Conservation (phyloP, 2,329 filamentous ascomycete species). For the Aureobasidium sp. region DNA sequence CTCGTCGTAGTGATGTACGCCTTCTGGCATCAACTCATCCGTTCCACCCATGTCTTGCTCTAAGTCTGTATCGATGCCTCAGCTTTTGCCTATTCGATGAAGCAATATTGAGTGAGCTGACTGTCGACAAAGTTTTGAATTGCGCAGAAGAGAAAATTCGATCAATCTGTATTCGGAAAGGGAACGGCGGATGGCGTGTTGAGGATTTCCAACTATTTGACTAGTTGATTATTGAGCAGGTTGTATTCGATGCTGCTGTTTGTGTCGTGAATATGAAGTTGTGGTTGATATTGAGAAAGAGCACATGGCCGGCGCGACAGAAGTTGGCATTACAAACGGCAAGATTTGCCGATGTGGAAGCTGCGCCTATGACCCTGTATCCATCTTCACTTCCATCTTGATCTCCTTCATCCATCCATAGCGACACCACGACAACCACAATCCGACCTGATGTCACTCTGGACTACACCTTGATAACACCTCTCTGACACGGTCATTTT, state of each 20-base stretch:
- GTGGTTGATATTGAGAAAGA: not conserved
- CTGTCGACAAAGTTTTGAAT: not conserved
- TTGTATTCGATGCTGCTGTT: not conserved
- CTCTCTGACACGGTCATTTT: not conserved
- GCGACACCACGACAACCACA: not conserved
- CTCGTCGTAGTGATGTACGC: slow-evolving; percentile 66
- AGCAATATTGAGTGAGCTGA: not conserved
- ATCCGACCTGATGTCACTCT: not conserved
- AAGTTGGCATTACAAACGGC: not conserved
- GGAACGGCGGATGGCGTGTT: too few species aligned
- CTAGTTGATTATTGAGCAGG: too few species aligned
- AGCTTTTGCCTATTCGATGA: not conserved
- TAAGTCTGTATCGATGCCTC: not conserved
- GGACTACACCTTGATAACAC: not conserved
- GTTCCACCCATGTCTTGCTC: not conserved
- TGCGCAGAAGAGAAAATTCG: not conserved
- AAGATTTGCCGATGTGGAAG: not conserved
- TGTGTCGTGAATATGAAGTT: too few species aligned
- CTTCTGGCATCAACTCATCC: slow-evolving; percentile 6
- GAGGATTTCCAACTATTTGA: not conserved
- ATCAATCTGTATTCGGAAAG: not conserved
- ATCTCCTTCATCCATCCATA: not conserved
- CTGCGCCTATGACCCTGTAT: not conserved
- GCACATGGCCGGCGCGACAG: not conserved
- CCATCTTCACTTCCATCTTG: not conserved